phyloP scores from a whole-genome alignment of 306 rosid genomes.

The Cicer yamashitae region DNA sequence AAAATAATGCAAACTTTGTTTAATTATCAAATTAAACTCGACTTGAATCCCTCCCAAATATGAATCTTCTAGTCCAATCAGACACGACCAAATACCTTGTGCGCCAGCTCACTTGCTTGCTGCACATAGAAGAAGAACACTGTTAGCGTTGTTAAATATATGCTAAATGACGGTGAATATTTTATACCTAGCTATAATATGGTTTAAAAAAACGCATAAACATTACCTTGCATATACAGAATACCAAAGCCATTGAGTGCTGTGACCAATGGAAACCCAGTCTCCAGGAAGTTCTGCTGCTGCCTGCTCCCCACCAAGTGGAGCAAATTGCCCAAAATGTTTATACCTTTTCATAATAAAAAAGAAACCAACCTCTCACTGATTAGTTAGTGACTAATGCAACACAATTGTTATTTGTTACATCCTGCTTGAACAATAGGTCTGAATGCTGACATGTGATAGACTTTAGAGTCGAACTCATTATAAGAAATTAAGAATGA shows the following conservation, averaged over 20 bases:
- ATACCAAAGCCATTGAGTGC: conserved; percentile 99
- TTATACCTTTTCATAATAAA: conserved; percentile 69
- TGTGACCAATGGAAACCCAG: conserved; percentile 93
- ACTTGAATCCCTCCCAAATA: conserved; percentile 95
- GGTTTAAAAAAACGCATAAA: neutral
- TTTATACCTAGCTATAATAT: neutral
- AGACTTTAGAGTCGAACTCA: conserved; percentile 17
- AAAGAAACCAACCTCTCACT: conserved; percentile 25
- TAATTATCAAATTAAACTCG: conserved; percentile 52
- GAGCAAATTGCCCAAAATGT: conserved; percentile 96
- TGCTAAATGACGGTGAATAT: neutral
- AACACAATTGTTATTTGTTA: neutral
- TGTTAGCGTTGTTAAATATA: neutral
- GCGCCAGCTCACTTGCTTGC: conserved; percentile 99
- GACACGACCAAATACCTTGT: conserved; percentile 79
- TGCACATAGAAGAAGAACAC: conserved; percentile 36
- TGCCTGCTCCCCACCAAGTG: conserved; percentile 87
- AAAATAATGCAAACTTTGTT: neutral
- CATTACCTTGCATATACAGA: conserved; percentile 93
- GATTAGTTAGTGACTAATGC: conserved; percentile 27
- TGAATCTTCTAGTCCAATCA: conserved; percentile 85
- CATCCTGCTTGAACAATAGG: neutral
- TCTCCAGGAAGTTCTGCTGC: conserved; percentile 99
- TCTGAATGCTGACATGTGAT: neutral
- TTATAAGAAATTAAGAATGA: neutral